Percentiles rank a stretch among this genome's conserved stretches.
phyloP scores from a whole-genome alignment of 2,329 filamentous ascomycete genomes.

The Pseudopyrenochaeta lycopersici region DNA sequence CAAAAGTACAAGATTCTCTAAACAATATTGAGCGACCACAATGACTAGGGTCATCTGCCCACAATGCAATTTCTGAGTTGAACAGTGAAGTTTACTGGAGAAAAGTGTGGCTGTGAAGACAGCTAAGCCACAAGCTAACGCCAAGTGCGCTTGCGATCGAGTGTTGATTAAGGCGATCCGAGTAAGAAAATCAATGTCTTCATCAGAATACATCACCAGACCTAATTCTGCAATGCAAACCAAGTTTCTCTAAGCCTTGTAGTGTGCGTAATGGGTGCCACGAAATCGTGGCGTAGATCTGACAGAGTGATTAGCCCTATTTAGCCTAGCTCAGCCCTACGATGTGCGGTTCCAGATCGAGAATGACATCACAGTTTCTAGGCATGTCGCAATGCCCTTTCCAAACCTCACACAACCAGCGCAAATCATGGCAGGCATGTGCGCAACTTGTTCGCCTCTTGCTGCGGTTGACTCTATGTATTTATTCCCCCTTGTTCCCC shows the following conservation, averaged over 20 bases:
- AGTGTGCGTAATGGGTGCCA: not conserved
- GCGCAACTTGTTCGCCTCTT: constrained; percentile 4
- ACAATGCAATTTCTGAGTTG: not conserved
- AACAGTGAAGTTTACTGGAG: not conserved
- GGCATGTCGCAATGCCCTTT: constrained; percentile 20
- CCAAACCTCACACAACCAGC: constrained; percentile 7
- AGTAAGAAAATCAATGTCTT: too few relatives aligned
- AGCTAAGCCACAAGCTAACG: not conserved
- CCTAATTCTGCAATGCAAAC: not conserved
- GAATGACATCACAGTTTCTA: constrained; percentile 21
- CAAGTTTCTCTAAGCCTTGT: not conserved
- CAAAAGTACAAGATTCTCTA: constrained; percentile 14
- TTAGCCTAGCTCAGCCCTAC: constrained; percentile 11
- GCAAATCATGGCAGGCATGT: constrained; percentile 21
- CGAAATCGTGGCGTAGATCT: not conserved
- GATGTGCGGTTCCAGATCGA: constrained; percentile 1
- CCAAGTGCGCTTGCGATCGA: too few relatives aligned
- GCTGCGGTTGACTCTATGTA: constrained; percentile 5
- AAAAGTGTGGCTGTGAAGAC: not conserved
- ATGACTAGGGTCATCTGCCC: not conserved
- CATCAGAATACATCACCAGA: not conserved
- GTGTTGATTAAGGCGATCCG: too few relatives aligned
- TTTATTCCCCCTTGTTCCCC: not conserved
- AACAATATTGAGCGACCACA: not conserved
- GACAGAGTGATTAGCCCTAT: not conserved